phyloP scores from a whole-genome alignment of 805 yeast genomes.

The Hanseniaspora occidentalis region DNA sequence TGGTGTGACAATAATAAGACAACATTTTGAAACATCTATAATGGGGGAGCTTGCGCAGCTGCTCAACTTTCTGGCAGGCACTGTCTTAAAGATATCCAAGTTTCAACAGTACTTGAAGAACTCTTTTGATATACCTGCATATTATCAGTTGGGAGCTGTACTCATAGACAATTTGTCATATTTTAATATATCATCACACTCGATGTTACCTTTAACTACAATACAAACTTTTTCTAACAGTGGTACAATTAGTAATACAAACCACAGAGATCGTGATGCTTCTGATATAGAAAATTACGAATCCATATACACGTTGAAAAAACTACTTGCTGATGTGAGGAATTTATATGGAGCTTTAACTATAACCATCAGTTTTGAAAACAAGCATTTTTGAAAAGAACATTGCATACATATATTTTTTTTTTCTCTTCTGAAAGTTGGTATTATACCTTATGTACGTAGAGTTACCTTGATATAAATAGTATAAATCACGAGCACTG shows the following conservation, averaged over 20 bases:
- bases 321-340: not conserved
- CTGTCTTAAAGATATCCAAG: not conserved
- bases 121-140: not conserved
- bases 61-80: not conserved
- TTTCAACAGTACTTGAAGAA: not conserved
- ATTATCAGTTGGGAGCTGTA: constrained; percentile 17
- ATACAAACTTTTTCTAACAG: no score
- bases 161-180: constrained; percentile 23
- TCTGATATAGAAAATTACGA: constrained; percentile 9
- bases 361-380: not conserved
- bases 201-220: no score
- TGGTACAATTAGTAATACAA: no score
- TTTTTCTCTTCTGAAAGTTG: no score
- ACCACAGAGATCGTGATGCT: no score
- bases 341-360: not conserved
- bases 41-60: not conserved
- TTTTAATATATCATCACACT: no score
- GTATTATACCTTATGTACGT: no score
- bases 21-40: not conserved
- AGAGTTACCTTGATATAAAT: no score
- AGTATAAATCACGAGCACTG: no score
- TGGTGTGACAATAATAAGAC: not conserved
- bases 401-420: no score
- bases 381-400: not conserved
- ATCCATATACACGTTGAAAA: constrained; percentile 11